Base-by-base conservation (phyloP, 495 filamentous ascomycete species). In the Xylaria castorea region DNA sequence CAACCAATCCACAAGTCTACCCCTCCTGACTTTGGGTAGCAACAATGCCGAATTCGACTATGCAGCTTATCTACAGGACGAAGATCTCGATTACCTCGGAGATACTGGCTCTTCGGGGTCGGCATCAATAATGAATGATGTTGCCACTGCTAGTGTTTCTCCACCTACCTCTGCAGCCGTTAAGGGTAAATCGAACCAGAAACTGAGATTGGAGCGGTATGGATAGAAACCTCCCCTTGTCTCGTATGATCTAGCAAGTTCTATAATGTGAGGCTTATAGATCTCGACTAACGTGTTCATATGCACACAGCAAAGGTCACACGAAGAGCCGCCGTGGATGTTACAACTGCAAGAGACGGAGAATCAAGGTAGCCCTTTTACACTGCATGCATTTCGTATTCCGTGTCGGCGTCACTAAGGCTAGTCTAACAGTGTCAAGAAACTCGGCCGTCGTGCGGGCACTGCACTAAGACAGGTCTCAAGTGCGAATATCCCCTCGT, bases 241-340 rank as follows among this genome's bases (percentile, higher is more conserved):
- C 14, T 42, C 38, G 38, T 42, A 42, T 14, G 38, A 42, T 42
- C 8, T 9, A 42, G 38, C 11, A 42, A 42, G 11, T 14, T 12
- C 38, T 42, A 14, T 14, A 1, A 42, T 42, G 9, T 14, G 11
- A 2, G 38, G 14, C 38, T 42, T 12, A 2, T 9, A 42, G 38
- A 42, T 42, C 38, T 42, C 38, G 9, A 42, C 38, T 42, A 3
- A 42, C 38, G 38, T 42, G 38, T 14, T 42, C 38, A 9, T 42
- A 14, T 14, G 38, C 38, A 42, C 38, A 12, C 14, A 42, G 38
- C 38, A 66, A 82, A 44, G 85, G 85, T 0, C 89, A 91, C 70
- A 90, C 85, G 1, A 92, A 92, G 76, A 90, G 87, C 36, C 81
- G 90, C 3, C 79, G 84, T n/a, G 90, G 89, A 1, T 92, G 90